Evolutionary conservation across 768 basidiomycete species (phyloP).

Genomic region (Obba rivulosa): DNA sequence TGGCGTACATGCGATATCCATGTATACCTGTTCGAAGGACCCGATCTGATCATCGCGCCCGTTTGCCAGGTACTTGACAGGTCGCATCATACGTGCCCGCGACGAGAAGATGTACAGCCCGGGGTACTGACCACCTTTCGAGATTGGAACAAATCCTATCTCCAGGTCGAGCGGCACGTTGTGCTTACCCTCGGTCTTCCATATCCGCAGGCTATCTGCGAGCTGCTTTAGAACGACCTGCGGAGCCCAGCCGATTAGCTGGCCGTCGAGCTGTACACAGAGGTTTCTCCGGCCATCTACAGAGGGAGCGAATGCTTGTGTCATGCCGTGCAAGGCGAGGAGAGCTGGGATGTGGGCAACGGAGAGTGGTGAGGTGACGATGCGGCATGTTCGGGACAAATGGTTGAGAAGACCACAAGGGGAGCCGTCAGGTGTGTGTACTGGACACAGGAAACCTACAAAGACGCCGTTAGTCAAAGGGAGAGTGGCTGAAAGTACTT

Average conservation of each 20-base stretch:
- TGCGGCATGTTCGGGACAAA: conserved; percentile 87
- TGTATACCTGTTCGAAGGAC: conserved; percentile 97
- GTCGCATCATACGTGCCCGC: conserved; percentile 93
- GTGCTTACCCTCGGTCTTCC: conserved; percentile 87
- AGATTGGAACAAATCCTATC: conserved; percentile 81
- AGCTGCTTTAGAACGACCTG: conserved; percentile 70
- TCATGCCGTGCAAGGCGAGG: conserved; percentile 89
- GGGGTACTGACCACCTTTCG: conserved; percentile 93
- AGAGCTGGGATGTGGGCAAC: conserved; percentile 78
- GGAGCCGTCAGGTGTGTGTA: conserved; percentile 97
- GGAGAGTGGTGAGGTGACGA: conserved; percentile 72
- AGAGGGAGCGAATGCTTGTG: conserved; percentile 74
- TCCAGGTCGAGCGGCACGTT: conserved; percentile 90
- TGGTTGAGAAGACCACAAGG: conserved; percentile 98
- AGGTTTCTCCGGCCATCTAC: conserved; percentile 80
- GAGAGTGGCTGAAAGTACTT: background rate
- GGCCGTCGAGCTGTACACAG: conserved; percentile 92
- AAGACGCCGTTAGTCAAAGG: conserved; percentile 8
- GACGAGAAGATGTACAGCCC: conserved; percentile 90
- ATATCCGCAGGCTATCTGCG: conserved; percentile 80
- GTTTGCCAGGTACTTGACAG: conserved; percentile 87
- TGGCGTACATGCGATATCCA: conserved; percentile 92
- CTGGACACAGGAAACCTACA: conserved; percentile 92
- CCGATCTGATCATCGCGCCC: conserved; percentile 87
- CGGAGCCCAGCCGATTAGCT: conserved; percentile 90